These are phyloP conservation scores for Vaccinium macrocarpon DNA, from an alignment of 148 eudicot genomes.

Conservation along the genomic window DNA sequence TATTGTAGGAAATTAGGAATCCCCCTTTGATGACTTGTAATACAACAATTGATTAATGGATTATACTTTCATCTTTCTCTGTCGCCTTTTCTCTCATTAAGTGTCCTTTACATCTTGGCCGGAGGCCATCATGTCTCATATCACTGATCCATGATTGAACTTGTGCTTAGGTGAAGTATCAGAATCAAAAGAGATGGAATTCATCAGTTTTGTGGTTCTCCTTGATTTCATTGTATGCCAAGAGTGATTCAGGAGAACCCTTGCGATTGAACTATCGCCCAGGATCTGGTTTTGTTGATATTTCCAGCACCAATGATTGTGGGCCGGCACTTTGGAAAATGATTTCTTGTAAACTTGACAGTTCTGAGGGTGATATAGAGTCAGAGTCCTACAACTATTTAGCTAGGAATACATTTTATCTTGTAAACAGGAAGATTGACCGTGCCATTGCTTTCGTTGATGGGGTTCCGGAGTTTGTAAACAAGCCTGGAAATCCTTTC, in stretches of 20 bases:
- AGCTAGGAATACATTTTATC: slow-evolving; percentile 57
- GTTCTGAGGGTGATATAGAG: slow-evolving; percentile 53
- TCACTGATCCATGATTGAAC: slow-evolving; percentile 6
- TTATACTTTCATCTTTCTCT: background rate
- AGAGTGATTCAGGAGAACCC: slow-evolving; percentile 73
- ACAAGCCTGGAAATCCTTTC: slow-evolving; percentile 80
- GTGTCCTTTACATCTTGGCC: background rate
- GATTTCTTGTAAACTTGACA: slow-evolving; percentile 45
- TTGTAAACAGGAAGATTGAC: slow-evolving; percentile 79
- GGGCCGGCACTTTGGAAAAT: slow-evolving; percentile 70
- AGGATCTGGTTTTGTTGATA: slow-evolving; percentile 78
- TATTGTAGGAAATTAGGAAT: background rate
- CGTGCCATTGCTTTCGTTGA: slow-evolving; percentile 70
- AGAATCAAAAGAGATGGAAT: slow-evolving; percentile 65
- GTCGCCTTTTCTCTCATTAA: background rate
- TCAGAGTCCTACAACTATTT: slow-evolving; percentile 41
- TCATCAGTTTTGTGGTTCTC: slow-evolving; percentile 59
- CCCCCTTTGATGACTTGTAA: background rate
- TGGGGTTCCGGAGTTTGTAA: slow-evolving; percentile 79
- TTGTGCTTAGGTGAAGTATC: slow-evolving; percentile 69
- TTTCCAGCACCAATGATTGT: slow-evolving; percentile 53
- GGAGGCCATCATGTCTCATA: background rate
- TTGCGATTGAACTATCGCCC: slow-evolving; percentile 54
- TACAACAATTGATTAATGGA: background rate
- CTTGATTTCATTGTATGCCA: slow-evolving; percentile 73